Base-by-base conservation (phyloP, 2,329 filamentous ascomycete genomes). In the Thelonectria olida region DNA sequence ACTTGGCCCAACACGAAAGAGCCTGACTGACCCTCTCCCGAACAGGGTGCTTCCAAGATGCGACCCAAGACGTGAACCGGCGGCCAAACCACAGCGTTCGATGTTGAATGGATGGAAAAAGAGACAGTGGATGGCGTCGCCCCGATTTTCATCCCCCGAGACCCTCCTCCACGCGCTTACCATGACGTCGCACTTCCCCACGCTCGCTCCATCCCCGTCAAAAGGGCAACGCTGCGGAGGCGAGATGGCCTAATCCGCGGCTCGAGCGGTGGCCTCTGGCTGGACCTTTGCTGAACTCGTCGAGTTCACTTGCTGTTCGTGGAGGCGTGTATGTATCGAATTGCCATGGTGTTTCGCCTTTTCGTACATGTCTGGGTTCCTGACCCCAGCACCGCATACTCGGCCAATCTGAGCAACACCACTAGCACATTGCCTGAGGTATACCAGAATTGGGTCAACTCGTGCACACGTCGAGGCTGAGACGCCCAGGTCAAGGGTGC, bases 181-280 rank as follows among this genome's bases (percentile, higher is more conserved):
- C 49, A 69, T 72, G 69, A 71, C 69, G 69, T 72, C 67, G 67
- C 36, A 12, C 39, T 70, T 69, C 69, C 63, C 67, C 69, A 70
- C 62, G 61, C 53, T 50, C 49, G 15, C 58, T 53, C 62, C 57
- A 38, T 54, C 60, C 60, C 64, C 64, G 58, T 58, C 39, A 55
- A 51, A 22, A 25, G 19, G 19, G 31, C 31, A 31, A 44, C 38
- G 45, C 50, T 69, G 53, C 48, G 62, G 66, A 64, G 61, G 41
- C 50, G 47, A 54, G 39, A 55, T 39, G 42, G 48, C 8, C 47
- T 60, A 27, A 28, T 48, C 59, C 57, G 51, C 51, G 62, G 53
- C 48, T 59, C 50, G 41, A 51, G 63, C 51, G 61, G 63, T 54
- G 51, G 25, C 38, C 23, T 42, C 48, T 36, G 34, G n/a, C n/a